These are phyloP conservation scores for Drosera spatulata DNA, from an alignment of 179 eudicot genomes.

Conservation along the genomic window DNA sequence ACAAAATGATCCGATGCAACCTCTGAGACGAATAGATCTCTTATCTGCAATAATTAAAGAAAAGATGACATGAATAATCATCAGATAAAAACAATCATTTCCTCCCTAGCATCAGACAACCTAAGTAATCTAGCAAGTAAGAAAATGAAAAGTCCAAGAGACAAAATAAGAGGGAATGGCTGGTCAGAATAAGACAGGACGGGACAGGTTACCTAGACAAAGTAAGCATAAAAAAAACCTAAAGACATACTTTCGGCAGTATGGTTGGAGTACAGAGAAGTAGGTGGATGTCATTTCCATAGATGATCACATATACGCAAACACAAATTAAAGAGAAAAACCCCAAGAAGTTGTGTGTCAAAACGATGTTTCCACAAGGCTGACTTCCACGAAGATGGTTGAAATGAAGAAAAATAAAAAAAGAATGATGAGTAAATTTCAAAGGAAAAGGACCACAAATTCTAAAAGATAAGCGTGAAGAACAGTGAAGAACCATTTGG, in stretches of 20 bases:
- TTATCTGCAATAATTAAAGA: conserved; percentile 40
- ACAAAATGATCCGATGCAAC: conserved; percentile 62
- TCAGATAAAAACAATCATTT: background rate
- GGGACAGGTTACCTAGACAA: background rate
- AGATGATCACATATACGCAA: too few species aligned
- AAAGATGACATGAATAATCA: background rate
- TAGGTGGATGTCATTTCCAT: too few species aligned
- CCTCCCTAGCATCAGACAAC: background rate
- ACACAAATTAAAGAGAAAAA: too few species aligned
- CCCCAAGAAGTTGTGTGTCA: too few species aligned
- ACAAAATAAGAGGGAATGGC: too few species aligned
- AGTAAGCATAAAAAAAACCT: background rate
- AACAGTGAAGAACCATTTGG: background rate
- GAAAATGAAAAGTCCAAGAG: too few species aligned
- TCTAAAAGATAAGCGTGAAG: background rate
- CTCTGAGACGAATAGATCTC: conserved; percentile 67
- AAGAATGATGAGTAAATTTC: background rate
- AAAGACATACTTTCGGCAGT: background rate
- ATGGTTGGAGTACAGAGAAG: too few species aligned
- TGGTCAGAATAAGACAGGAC: background rate
- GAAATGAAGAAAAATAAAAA: background rate
- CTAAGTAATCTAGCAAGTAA: background rate
- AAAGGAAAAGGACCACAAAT: background rate
- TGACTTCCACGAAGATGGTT: background rate
- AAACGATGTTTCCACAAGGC: too few species aligned